These are phyloP conservation scores for Picochlorum sp. DNA, from an alignment of 139 green algal species.

Conservation along the genomic window DNA sequence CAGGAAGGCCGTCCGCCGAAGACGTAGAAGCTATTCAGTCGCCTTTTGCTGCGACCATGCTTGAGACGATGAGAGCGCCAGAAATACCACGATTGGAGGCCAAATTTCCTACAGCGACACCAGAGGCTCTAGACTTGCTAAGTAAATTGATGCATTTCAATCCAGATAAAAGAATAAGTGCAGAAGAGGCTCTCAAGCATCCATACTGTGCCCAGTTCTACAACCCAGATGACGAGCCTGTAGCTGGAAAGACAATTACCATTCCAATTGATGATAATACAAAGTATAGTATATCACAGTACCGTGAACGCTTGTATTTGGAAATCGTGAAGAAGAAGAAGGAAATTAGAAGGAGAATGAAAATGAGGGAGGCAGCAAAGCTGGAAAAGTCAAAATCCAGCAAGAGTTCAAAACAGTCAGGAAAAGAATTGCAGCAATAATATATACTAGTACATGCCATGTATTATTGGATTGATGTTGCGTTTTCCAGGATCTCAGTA, in stretches of 20 bases:
- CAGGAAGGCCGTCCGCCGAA: constrained; percentile 42
- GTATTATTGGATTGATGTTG: too few relatives aligned
- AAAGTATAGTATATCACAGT: constrained; percentile 57
- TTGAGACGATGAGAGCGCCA: constrained; percentile 65
- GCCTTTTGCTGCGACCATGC: constrained; percentile 86
- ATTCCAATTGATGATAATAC: constrained; percentile 93
- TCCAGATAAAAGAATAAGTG: constrained; percentile 75
- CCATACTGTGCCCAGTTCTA: constrained; percentile 95
- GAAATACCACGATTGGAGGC: constrained; percentile 44
- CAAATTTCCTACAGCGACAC: constrained; percentile 67
- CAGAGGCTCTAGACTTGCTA: constrained; percentile 80
- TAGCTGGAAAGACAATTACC: constrained; percentile 52
- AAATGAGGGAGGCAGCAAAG: constrained; percentile 39
- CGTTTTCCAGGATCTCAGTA: too few relatives aligned
- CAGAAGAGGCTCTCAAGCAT: constrained; percentile 82
- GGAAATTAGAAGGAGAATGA: constrained; percentile 53
- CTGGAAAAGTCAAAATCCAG: constrained; percentile 3
- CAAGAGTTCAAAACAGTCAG: background rate
- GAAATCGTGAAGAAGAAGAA: constrained; percentile 85
- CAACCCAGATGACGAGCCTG: constrained; percentile 74
- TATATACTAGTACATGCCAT: too few relatives aligned
- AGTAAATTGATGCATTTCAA: constrained; percentile 68
- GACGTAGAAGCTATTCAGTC: constrained; percentile 82
- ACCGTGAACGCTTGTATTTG: constrained; percentile 76
- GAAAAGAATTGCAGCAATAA: background rate